phyloP scores from a whole-genome alignment of 345 rosid species.

The Mercurialis annua region DNA sequence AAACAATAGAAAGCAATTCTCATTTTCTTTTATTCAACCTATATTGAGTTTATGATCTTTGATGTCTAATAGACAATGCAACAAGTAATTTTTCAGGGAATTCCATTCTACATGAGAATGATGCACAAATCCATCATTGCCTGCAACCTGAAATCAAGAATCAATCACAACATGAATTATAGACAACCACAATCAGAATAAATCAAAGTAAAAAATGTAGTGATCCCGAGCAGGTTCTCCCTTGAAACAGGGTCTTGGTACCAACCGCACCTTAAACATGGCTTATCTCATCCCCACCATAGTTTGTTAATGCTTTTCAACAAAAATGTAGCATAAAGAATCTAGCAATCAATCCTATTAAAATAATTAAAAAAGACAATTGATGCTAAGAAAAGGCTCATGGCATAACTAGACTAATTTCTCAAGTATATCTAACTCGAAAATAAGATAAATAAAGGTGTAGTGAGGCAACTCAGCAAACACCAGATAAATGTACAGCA shows the following conservation, averaged over 20 bases:
- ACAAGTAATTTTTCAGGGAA: no score
- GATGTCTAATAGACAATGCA: no score
- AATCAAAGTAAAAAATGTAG: slow-evolving; percentile 25
- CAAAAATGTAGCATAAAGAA: no score
- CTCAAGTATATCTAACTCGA: slow-evolving; percentile 18
- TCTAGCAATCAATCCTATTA: background rate
- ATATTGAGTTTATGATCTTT: no score
- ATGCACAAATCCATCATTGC: no score
- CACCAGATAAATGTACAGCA: background rate
- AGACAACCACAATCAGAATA: no score
- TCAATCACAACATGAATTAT: no score
- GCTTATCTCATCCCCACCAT: background rate
- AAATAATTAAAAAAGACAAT: background rate
- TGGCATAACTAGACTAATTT: slow-evolving; percentile 52
- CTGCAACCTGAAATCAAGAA: no score
- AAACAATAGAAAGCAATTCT: no score
- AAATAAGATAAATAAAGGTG: slow-evolving; percentile 62
- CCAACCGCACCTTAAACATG: slow-evolving; percentile 50
- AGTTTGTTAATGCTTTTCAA: background rate
- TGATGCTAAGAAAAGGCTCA: slow-evolving; percentile 50
- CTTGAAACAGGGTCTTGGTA: slow-evolving; percentile 53
- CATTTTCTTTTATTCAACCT: no score
- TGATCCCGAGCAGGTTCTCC: slow-evolving; percentile 55
- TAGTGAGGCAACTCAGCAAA: slow-evolving; percentile 27
- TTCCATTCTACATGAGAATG: no score